Evolutionary conservation across 176 grass and related monocot species (phyloP).

Genomic region (Puccinellia tenuiflora): DNA sequence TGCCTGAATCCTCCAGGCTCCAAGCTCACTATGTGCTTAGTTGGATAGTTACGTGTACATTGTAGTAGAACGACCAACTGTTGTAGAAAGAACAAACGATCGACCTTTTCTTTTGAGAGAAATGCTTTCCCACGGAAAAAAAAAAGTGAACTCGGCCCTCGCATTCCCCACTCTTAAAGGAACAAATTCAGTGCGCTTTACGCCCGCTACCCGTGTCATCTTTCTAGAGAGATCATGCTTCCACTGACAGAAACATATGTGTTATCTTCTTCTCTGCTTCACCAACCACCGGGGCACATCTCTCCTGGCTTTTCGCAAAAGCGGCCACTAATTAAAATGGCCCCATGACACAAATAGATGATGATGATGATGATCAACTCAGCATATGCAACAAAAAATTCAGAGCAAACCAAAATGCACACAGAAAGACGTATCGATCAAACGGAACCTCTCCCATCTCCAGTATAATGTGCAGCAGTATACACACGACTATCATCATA

Average conservation of each 20-base stretch:
- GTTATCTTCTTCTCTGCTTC: not conserved
- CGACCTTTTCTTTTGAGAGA: too few relatives aligned
- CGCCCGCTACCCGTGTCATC: not conserved
- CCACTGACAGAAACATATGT: not conserved
- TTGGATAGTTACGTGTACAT: too few relatives aligned
- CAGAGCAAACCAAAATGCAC: not conserved
- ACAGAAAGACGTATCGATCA: not conserved
- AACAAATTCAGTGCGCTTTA: not conserved
- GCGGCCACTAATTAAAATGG: not conserved
- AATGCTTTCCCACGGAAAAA: not conserved
- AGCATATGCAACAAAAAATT: not conserved
- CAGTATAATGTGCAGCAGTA: slow-evolving; percentile 25
- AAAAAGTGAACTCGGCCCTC: not conserved
- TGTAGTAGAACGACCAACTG: too few relatives aligned
- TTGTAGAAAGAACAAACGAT: too few relatives aligned
- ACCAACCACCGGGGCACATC: slow-evolving; percentile 23
- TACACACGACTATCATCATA: slow-evolving; percentile 22
- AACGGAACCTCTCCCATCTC: slow-evolving; percentile 19
- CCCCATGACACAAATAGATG: not conserved
- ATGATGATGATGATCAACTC: not conserved
- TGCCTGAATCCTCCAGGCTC: not conserved
- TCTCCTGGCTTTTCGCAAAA: not conserved
- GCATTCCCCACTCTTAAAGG: not conserved
- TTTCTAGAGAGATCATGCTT: slow-evolving; percentile 37
- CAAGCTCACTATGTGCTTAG: too few relatives aligned